Evolutionary conservation across 2,329 filamentous ascomycete species (phyloP).

Genomic region (Aspergillus pseudoviridinutans): DNA sequence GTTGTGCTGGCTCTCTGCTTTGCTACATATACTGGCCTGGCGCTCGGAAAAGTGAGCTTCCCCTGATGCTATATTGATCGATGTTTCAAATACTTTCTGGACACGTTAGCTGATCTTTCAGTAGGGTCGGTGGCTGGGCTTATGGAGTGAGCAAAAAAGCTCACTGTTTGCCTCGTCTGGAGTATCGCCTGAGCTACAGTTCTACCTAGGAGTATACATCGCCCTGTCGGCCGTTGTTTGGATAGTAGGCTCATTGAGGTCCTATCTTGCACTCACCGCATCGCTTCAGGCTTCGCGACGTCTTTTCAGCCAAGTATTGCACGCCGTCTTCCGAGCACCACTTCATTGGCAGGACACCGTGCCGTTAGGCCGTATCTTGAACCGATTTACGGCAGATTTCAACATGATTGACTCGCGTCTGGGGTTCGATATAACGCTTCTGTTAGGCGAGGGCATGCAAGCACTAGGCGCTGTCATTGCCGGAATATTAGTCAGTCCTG

Average conservation of each 20-base stretch:
- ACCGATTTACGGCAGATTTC: conserved; percentile 74
- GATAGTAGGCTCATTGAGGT: not conserved
- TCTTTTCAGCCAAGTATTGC: conserved; percentile 64
- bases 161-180: not conserved
- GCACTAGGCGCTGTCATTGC: conserved; percentile 65
- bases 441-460: conserved; percentile 57
- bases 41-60: not conserved
- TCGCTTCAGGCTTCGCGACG: conserved; percentile 63
- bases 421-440: conserved; percentile 59
- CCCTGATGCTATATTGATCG: not conserved
- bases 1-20: not conserved
- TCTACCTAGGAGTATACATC: not conserved
- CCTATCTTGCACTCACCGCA: conserved; percentile 32
- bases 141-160: not conserved
- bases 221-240: not conserved
- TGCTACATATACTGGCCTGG: not conserved
- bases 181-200: not conserved
- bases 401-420: conserved; percentile 65
- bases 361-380: conserved; percentile 68
- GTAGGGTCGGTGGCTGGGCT: not conserved
- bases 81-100: not conserved
- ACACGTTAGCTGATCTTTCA: not conserved
- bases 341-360: conserved; percentile 74
- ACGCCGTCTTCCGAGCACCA: conserved; percentile 64
- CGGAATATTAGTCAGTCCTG: conserved; percentile 52